Base-by-base conservation (phyloP, 2,329 filamentous ascomycete species). In the Colletotrichum zoysiae region DNA sequence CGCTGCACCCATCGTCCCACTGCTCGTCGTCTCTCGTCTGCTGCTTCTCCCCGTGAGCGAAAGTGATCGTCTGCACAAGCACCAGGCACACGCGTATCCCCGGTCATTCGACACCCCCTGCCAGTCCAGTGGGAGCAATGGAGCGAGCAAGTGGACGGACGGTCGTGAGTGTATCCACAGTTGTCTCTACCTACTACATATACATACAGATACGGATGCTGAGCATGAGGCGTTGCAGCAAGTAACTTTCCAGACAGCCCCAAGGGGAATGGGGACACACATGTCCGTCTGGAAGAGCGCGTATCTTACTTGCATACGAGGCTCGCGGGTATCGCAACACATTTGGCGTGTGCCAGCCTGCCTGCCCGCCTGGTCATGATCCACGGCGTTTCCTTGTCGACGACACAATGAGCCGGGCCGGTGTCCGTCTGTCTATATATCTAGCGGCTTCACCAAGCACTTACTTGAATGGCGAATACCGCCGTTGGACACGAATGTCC, bases 261-360 rank as follows among this genome's bases (percentile, higher is more conserved):
- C 69, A 69, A 71, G 55, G 69, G 51, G n/a, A 44, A 59, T 64
- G 65, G 69, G 38, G 51, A 50, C 46, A 51, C 23, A 42, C 46
- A 46, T 23, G 35, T 3, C 35, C 8, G 38, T 9, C 42, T 35
- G 38, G 18, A 35, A 66, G 23, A 63, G 48, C n/a, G 42, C n/a
- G 1, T n/a, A 11, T 3, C 6, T 18, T 44, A 46, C 46, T 9
- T 7, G 12, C 5, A 3, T 46, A 14, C 20, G 18, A 20, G 8
- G 11, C 42, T 44, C 42, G 42, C 18, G 42, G 42, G 42, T 20
- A 44, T 44, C 42, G 42, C 42, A 12, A 44, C 42, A 44, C 42
- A 44, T 44, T 44, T 44, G 42, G 42, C 18, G 16, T 20, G 42
- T 44, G 42, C 42, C 42, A 6, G 16, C 16, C 5, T 18, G 2